A percentile compares a stretch with the other conserved stretches of the same genome.
phyloP scores from a whole-genome alignment of 2,329 filamentous ascomycete species.

The Penicillium verrucosum region DNA sequence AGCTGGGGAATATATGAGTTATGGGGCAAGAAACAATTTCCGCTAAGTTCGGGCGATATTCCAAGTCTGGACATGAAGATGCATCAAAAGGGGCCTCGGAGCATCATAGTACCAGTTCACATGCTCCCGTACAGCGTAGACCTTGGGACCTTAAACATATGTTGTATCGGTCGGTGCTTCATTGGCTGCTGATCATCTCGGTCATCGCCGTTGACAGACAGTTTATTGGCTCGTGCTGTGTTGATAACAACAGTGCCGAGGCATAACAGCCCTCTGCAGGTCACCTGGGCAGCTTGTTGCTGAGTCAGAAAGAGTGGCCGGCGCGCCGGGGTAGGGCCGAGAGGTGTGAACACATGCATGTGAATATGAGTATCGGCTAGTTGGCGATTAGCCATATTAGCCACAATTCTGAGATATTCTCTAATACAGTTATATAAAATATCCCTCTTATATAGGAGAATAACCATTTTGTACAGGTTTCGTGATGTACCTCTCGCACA shows the following conservation, averaged over 20 bases:
- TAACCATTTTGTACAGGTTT: too few relatives aligned
- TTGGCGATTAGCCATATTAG: not conserved
- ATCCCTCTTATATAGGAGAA: not conserved
- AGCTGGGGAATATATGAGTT: slow-evolving; percentile 23
- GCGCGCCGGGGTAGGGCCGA: not conserved
- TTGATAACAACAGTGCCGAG: slow-evolving; percentile 23
- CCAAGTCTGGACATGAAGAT: slow-evolving; percentile 7
- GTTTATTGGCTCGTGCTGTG: slow-evolving; percentile 19
- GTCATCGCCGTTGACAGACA: slow-evolving; percentile 15
- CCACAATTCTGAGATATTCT: not conserved
- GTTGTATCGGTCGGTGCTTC: slow-evolving; percentile 8
- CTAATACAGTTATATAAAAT: not conserved
- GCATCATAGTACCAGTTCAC: slow-evolving; percentile 5
- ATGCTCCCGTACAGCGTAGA: not conserved
- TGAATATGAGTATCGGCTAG: not conserved
- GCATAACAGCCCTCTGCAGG: not conserved
- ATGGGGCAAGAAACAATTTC: slow-evolving; percentile 9
- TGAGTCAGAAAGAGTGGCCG: not conserved
- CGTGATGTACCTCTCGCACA: not conserved
- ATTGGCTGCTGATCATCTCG: slow-evolving; percentile 19
- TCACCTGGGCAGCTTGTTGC: not conserved
- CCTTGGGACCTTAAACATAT: slow-evolving; percentile 2
- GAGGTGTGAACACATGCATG: slow-evolving; percentile 15
- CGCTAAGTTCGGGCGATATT: slow-evolving; percentile 6
- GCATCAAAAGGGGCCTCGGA: slow-evolving; percentile 21